Conservation (phyloP, 2,329 filamentous ascomycete genomes). For the Fusarium drepaniforme region DNA sequence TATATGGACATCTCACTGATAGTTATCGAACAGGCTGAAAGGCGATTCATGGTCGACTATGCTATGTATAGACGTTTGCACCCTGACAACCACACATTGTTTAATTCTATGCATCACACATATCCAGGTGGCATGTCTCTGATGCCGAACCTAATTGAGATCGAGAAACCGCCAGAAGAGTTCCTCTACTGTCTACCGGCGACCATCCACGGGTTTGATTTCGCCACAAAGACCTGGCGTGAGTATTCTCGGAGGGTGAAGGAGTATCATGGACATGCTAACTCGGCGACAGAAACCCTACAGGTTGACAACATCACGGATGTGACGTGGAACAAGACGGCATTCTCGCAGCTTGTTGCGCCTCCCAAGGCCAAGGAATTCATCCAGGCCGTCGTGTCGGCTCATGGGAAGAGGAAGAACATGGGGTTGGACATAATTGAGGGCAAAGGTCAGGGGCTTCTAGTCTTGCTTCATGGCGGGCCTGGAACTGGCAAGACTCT, state of each 20-base stretch:
- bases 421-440: slow-evolving; percentile 14
- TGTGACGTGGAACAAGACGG: slow-evolving; percentile 25
- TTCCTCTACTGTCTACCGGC: not conserved
- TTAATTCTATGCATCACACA: too few species aligned
- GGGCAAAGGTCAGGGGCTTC: slow-evolving; percentile 13
- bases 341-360: slow-evolving; percentile 21
- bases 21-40: not conserved
- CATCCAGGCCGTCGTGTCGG: slow-evolving; percentile 19
- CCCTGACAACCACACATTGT: not conserved
- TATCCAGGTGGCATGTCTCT: too few species aligned
- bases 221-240: slow-evolving; percentile 18
- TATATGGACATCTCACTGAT: too few species aligned
- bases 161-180: not conserved
- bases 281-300: not conserved
- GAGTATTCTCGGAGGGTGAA: too few species aligned
- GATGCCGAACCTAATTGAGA: too few species aligned
- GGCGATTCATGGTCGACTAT: slow-evolving; percentile 25
- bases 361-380: slow-evolving; percentile 13
- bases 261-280: too few species aligned
- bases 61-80: slow-evolving; percentile 14
- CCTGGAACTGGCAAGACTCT: slow-evolving; percentile 24
- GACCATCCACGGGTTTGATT: slow-evolving; percentile 12
- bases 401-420: slow-evolving; percentile 10
- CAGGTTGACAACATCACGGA: slow-evolving; percentile 7
- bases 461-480: slow-evolving; percentile 1